Evolutionary conservation across 495 filamentous ascomycete genomes (phyloP), one percentile per base, ranked within the genome.

Genomic region (Usnea hakonensis): DNA sequence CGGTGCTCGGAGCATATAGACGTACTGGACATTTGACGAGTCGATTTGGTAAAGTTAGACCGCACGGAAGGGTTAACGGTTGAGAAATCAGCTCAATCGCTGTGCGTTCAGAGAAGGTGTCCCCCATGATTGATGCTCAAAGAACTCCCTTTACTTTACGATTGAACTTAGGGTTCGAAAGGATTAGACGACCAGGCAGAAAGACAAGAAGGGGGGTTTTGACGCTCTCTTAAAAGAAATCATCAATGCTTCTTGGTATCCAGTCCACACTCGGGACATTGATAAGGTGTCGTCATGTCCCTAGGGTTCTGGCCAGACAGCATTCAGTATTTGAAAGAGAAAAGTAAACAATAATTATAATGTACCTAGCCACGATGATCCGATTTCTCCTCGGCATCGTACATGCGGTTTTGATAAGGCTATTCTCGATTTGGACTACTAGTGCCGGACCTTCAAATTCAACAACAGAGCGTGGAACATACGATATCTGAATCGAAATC

Each of bases 21-120:
- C n/a, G n/a, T 26, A 60, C 40, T 17, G 69, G 70, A 55, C 65
- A 71, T 55, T 68, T 68, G 40, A 68, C 65, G 5, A 68, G 36
- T n/a, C 65, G 65, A 40, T 66, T 68, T 48, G 44, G 65, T 19
- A 66, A 32, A 41, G 48, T 56, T 28, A 68, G 55, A 35, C 65
- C 65, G 48, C 65, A 68, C 36, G 65, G 65, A 14, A 66, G 52
- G 54, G 55, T 57, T 16, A 68, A 61, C 7, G 58, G 63, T 11
- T 62, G 54, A 14, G 52, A 30, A 14, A 63, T 46, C 19, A 63
- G 54, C 54, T 63, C 61, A 8, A 36, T 60, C 33, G 58, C 44
- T 60, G 58, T 48, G 38, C 26, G 55, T 11, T 28, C 53, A 10
- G 13, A 30, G n/a, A 33, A 38, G 11, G 37, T 21, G 4, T 53